Percentiles rank a stretch among this genome's conserved stretches.
Conservation (phyloP, 2,329 filamentous ascomycete species). For the Rhynchosporium secalis region DNA sequence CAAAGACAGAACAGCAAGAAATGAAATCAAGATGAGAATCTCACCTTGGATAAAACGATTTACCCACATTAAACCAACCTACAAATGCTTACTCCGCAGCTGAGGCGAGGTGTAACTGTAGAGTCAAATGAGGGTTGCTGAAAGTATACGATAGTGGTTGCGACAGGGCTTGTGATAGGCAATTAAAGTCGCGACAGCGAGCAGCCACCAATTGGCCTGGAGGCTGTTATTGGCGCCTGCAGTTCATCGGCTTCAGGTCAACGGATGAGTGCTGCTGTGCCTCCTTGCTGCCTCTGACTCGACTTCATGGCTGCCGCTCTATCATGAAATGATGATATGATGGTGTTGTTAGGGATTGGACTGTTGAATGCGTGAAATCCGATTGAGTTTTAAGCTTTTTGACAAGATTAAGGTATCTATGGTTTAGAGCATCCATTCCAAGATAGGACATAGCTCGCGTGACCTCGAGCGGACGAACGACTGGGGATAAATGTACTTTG, state of each 20-base stretch:
- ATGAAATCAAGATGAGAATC: no score
- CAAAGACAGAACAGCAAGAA: no score
- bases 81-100: conserved; percentile 14
- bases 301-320: conserved; percentile 1
- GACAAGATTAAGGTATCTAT: no score
- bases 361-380: no score
- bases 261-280: no score
- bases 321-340: neutral
- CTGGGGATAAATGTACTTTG: no score
- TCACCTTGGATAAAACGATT: no score
- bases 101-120: conserved; percentile 6
- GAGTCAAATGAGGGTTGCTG: conserved; percentile 4
- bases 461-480: no score
- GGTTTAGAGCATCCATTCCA: no score
- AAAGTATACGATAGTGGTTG: conserved; percentile 10
- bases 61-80: neutral
- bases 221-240: neutral
- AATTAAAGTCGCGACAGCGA: neutral
- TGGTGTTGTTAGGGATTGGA: neutral
- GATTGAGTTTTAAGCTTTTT: no score
- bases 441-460: no score
- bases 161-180: conserved; percentile 14
- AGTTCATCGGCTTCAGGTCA: neutral
- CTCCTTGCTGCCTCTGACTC: no score
- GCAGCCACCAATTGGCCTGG: neutral